phyloP scores from a whole-genome alignment of 225 moss, liverwort and hornwort species.

The Polytrichum formosum region DNA sequence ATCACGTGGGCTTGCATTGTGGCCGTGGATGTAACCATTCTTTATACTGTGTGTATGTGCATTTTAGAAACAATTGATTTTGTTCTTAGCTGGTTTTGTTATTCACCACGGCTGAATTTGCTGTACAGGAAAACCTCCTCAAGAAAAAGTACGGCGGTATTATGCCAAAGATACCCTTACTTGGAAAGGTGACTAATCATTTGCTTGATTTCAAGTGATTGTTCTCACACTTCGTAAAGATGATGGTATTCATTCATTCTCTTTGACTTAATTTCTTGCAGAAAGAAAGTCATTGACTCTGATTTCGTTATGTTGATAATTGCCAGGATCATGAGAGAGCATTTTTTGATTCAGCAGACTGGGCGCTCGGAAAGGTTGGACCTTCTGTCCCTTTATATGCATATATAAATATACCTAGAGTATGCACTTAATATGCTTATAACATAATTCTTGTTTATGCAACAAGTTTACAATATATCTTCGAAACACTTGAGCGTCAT shows the following conservation, averaged over 20 bases:
- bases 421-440: too few relatives aligned
- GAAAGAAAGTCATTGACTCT: neutral
- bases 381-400: neutral
- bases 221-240: neutral
- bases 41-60: too few relatives aligned
- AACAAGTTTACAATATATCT: too few relatives aligned
- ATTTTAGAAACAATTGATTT: neutral
- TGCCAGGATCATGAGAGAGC: constrained; percentile 87
- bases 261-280: neutral
- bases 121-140: constrained; percentile 36
- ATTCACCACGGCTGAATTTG: neutral
- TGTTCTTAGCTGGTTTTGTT: neutral
- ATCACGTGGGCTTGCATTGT: neutral
- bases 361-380: constrained; percentile 92
- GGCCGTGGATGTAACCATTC: neutral
- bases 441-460: too few relatives aligned
- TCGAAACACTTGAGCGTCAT: neutral
- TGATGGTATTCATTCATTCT: neutral
- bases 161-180: constrained; percentile 54
- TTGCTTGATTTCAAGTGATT: neutral
- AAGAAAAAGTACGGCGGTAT: constrained; percentile 60
- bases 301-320: too few relatives aligned
- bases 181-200: constrained; percentile 32
- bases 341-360: constrained; percentile 98
- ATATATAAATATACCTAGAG: too few relatives aligned